Base-by-base conservation (phyloP, 495 filamentous ascomycete genomes). In the Neurospora pannonica region DNA sequence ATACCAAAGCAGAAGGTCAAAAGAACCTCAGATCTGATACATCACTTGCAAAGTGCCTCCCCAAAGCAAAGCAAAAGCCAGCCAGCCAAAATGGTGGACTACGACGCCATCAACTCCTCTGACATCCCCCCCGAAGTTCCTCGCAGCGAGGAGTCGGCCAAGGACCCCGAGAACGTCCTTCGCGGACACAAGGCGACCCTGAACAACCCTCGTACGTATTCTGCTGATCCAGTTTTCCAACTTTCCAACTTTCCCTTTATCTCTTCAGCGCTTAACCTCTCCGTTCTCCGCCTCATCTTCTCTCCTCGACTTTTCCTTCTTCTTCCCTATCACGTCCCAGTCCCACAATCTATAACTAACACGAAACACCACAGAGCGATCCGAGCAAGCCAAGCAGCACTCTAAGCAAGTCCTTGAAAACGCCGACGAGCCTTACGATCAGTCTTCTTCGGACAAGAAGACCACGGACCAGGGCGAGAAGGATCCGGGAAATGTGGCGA, bases 141-240 rank as follows among this genome's bases (percentile, higher is more conserved):
- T 5, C 54, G 10, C 70, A 36, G 21, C 11, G 78, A 73, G 8
- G 76, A 77, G 17, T 73, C 21, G 2, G 72, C 71, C 1, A 71
- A 34, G 24, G 78, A 83, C 74, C 72, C 76, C 40, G 83, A 85
- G 67, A 85, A 86, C 72, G 78, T 86, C 54, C 77, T 84, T 62
- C 81, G 85, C 71, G 85, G 84, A 46, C 85, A 87, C 81, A 87
- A 86, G 77, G 85, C 85, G 36, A 85, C 82, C 70, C 75, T 87
- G 48, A 80, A 79, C 76, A 86, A 87, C 71, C 85, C 85, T 39
- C 79, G 85, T 87, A 69, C 43, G 80, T 73, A 21, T 38, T 73
- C 15, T 38, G 19, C 8, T 38, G 38, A 42, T 13, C 48, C 38
- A 19, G 24, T n/a, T 54, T 17, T 10, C 15, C 2, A 34, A 34